Conservation (phyloP, 257 asterid species). For the Lantana camara region DNA sequence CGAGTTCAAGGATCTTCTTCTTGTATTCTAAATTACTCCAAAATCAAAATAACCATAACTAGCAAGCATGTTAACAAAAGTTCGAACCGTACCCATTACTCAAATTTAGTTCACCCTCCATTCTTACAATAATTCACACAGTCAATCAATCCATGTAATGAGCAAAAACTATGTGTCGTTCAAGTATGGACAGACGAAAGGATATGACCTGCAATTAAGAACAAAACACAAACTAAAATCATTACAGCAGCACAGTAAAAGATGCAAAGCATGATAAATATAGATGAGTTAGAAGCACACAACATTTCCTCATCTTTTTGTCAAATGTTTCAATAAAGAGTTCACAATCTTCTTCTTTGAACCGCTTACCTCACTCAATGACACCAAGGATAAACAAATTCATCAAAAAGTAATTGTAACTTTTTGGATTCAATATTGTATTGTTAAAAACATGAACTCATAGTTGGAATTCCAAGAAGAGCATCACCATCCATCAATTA, state of each 20-base stretch:
- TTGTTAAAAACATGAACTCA: background rate
- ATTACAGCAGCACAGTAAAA: slow-evolving; percentile 4
- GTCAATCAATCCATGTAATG: slow-evolving; percentile 4
- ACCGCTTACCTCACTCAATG: too few species aligned
- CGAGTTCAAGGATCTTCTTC: slow-evolving; percentile 3
- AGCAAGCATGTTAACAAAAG: background rate
- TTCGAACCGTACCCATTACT: slow-evolving; percentile 11
- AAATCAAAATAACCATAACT: background rate
- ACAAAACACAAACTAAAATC: slow-evolving; percentile 23
- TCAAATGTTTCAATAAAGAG: too few species aligned
- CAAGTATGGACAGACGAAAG: slow-evolving; percentile 40
- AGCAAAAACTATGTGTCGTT: background rate
- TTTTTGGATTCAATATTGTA: background rate
- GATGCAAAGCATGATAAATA: slow-evolving; percentile 3
- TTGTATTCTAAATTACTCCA: background rate
- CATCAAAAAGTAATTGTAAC: background rate
- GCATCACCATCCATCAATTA: slow-evolving; percentile 10
- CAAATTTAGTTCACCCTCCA: background rate
- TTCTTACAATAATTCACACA: background rate
- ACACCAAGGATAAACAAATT: too few species aligned
- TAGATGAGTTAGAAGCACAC: background rate
- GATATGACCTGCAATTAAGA: slow-evolving; percentile 90
- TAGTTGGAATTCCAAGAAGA: background rate
- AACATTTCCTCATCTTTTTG: too few species aligned
- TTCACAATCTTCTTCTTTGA: too few species aligned